Evolutionary conservation across 2,329 filamentous ascomycete species (phyloP), one percentile per base, ranked within the genome.

Genomic region (Hymenoscyphus infarciens): DNA sequence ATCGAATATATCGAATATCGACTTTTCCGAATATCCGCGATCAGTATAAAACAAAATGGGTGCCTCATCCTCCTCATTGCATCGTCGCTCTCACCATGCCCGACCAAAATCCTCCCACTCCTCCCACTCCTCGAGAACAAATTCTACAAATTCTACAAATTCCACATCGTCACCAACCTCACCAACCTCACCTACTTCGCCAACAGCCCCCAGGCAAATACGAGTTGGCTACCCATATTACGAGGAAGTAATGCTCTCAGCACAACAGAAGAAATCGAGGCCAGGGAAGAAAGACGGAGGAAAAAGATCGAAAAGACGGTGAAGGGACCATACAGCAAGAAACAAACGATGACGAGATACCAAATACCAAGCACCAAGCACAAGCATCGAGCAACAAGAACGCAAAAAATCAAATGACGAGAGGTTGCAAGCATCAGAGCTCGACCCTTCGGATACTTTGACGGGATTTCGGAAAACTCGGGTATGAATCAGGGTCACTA

Each of bases 201-300:
- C n/a, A 19, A 29, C 56, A 38, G 25, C 56, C 19, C 33, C 56
- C 5, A 57, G 16, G 25, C 56, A 22, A 57, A 57, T 57, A 39
- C 56, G 56, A 15, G 19, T 57, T n/a, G 56, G 56, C 19, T 57
- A 57, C 33, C 56, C 56, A 16, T 57, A 57, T 33, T 57, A 57
- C 56, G 56, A 57, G 25, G 56, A 57, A 57, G 56, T 57, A 6
- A 57, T 57, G 56, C 35, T 29, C 5, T 35, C 31, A n/a, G 33
- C 56, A 15, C 31, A 57, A 45, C 56, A 56, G 29, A 33, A 56
- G n/a, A 56, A 56, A 33, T 38, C 54, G 15, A 35, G 54, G 25
- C 29, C 31, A 13, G 54, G 29, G 54, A 22, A 25, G 8, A 52
- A 25, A 25, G 19, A 19, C 19, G 13, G 45, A 52, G 19, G 45